Percentiles rank a stretch among this genome's conserved stretches.
Conservation (phyloP, 495 filamentous ascomycete species). For the Podospora bellae-mahoneyi region DNA sequence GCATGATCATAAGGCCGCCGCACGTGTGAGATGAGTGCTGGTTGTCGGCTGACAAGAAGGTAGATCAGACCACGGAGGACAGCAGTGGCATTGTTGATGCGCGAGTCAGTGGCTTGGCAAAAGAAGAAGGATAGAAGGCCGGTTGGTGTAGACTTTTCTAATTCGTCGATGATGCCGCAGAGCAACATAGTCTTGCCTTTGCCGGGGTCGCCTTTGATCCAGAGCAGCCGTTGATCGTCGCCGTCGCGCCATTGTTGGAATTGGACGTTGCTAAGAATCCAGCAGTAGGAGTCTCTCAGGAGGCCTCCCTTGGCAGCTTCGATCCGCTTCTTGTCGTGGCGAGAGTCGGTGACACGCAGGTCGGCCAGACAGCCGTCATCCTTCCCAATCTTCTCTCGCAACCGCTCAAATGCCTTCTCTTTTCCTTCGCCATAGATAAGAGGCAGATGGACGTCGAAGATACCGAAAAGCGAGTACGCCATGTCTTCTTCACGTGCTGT, state of each 20-base stretch:
- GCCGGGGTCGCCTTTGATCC: conserved; percentile 28
- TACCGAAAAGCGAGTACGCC: conserved; percentile 10
- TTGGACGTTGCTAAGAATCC: conserved; percentile 35
- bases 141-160: conserved; percentile 31
- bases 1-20: conserved; percentile 16
- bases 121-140: conserved; percentile 36
- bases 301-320: conserved; percentile 36
- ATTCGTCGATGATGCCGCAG: conserved; percentile 41
- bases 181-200: conserved; percentile 52
- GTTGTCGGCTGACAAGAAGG: conserved; percentile 26
- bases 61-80: conserved; percentile 37
- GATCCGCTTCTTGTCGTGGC: conserved; percentile 37
- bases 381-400: neutral
- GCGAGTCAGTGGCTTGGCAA: conserved; percentile 33
- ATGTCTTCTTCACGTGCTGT: conserved; percentile 6
- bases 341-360: neutral
- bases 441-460: conserved; percentile 3
- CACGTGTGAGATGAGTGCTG: conserved; percentile 27
- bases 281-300: conserved; percentile 40
- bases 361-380: neutral
- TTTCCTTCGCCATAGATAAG: conserved; percentile 9
- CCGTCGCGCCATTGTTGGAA: neutral
- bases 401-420: conserved; percentile 3
- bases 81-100: conserved; percentile 23
- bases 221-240: conserved; percentile 33